Evolutionary conservation across 345 rosid genomes (phyloP).

Genomic region (Noccaea bulbosa): DNA sequence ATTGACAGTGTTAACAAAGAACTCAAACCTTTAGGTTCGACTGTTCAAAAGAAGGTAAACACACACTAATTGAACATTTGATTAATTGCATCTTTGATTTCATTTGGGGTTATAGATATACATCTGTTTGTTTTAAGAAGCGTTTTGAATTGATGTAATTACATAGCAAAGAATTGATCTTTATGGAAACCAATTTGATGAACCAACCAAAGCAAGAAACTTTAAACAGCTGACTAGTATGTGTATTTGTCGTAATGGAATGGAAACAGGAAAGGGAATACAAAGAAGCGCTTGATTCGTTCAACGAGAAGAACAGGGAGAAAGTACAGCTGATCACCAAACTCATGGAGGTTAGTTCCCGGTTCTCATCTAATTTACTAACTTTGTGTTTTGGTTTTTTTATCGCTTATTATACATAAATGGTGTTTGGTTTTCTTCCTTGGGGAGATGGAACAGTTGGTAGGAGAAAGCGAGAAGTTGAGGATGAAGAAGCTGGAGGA

Average conservation of each 20-base stretch:
- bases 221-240: not conserved
- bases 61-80: not conserved
- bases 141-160: not conserved
- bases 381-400: not conserved
- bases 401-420: conserved; percentile 41
- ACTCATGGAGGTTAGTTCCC: conserved; percentile 75
- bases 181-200: not conserved
- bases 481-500: conserved; percentile 89
- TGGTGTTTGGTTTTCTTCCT: conserved; percentile 42
- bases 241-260: not conserved
- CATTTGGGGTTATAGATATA: not conserved
- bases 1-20: conserved; percentile 93
- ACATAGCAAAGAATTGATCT: conserved; percentile 15
- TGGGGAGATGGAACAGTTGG: conserved; percentile 71
- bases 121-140: conserved; percentile 29
- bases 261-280: conserved; percentile 77
- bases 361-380: conserved; percentile 1
- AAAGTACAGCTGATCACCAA: conserved; percentile 84
- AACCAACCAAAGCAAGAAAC: not conserved
- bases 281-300: conserved; percentile 78
- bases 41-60: conserved; percentile 88
- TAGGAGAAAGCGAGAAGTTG: conserved; percentile 77
- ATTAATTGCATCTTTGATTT: not conserved
- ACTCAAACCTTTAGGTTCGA: conserved; percentile 79
- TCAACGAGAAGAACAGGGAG: conserved; percentile 83